These are phyloP conservation scores for Chrysanthemum makinoi DNA, from an alignment of 129 eudicot species.

Conservation along the genomic window DNA sequence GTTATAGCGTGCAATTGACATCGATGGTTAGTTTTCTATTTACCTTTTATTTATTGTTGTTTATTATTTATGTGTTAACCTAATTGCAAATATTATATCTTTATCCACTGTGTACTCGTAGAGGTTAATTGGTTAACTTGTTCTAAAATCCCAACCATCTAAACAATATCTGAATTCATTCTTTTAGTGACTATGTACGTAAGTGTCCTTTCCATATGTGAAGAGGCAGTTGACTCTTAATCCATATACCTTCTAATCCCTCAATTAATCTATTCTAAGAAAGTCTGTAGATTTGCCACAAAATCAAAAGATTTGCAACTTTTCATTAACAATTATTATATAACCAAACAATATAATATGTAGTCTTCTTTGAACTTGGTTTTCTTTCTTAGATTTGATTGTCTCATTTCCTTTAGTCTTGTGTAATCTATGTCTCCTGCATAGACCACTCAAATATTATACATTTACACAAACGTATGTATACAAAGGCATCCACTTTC, in stretches of 20 bases:
- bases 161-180: conserved; percentile 7
- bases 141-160: no score
- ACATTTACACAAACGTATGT: not conserved
- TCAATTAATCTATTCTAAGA: conserved; percentile 11
- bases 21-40: no score
- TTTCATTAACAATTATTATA: not conserved
- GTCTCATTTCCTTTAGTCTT: not conserved
- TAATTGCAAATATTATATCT: no score
- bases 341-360: not conserved
- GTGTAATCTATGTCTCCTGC: not conserved
- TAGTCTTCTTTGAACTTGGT: conserved; percentile 17
- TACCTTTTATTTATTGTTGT: no score
- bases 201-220: conserved; percentile 30
- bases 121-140: no score
- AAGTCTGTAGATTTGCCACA: conserved; percentile 34
- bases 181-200: conserved; percentile 1
- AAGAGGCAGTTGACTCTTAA: conserved; percentile 40
- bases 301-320: conserved; percentile 34
- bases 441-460: not conserved
- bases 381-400: conserved; percentile 27
- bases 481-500: no score
- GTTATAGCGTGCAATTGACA: no score
- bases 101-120: no score
- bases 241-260: conserved; percentile 9
- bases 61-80: no score